These are phyloP conservation scores for Aegilops longissima DNA, from an alignment of 176 grass and related monocot species.

Conservation along the genomic window DNA sequence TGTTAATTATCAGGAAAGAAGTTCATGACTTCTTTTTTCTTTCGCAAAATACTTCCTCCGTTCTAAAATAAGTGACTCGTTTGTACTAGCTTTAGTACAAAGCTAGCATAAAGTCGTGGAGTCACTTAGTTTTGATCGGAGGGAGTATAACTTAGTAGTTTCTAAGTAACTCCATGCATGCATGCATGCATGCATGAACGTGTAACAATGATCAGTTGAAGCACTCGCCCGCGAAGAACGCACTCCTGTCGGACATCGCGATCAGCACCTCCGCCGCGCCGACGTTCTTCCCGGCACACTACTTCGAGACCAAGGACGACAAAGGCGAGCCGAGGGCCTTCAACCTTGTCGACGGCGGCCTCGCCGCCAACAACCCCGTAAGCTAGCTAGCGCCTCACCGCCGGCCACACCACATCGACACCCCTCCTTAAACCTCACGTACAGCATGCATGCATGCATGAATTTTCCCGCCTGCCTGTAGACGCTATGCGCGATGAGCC, in stretches of 20 bases:
- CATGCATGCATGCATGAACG: background rate
- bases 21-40: background rate
- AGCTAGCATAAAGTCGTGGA: no score
- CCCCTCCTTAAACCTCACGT: background rate
- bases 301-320: constrained; percentile 46
- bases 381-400: background rate
- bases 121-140: no score
- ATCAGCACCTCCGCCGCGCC: constrained; percentile 77
- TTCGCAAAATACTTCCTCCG: no score
- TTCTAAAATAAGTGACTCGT: no score
- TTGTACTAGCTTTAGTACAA: no score
- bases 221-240: constrained; percentile 35
- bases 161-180: constrained; percentile 9
- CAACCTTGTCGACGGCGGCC: constrained; percentile 70
- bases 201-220: constrained; percentile 43
- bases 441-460: background rate
- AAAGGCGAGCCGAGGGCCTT: constrained; percentile 28
- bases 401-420: background rate
- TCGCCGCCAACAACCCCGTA: constrained; percentile 84
- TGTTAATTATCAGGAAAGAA: background rate
- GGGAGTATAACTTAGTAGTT: background rate
- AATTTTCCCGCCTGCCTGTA: background rate
- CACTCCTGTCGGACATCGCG: constrained; percentile 56
- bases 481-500: constrained; percentile 55
- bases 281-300: constrained; percentile 69